Conservation (phyloP, 176 grass and related monocot species). For the Zoysia japonica region DNA sequence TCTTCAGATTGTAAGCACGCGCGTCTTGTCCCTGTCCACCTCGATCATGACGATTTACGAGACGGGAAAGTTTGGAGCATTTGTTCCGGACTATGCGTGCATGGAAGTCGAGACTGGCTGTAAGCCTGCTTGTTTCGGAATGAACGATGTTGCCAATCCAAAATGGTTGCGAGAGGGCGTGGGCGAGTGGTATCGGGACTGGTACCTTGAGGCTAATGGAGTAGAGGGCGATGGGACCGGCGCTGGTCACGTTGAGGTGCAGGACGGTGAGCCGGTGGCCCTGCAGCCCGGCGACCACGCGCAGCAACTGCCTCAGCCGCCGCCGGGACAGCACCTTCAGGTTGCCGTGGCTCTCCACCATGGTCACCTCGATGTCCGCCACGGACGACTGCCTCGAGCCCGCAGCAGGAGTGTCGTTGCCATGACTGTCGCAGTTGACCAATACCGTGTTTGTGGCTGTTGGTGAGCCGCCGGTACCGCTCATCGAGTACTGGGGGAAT, state of each 20-base stretch:
- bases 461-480: not conserved
- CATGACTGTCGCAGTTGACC: constrained; percentile 2
- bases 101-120: not conserved
- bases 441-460: not conserved
- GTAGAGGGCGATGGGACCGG: constrained; percentile 52
- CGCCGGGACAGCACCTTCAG: constrained; percentile 57
- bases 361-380: constrained; percentile 77
- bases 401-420: not conserved
- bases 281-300: constrained; percentile 55
- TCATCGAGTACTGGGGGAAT: constrained; percentile 73
- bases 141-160: not conserved
- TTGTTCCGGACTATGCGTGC: constrained; percentile 31
- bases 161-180: not conserved
- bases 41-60: not conserved
- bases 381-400: constrained; percentile 44
- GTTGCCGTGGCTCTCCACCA: constrained; percentile 77
- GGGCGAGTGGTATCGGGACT: not conserved
- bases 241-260: constrained; percentile 67
- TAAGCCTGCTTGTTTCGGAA: not conserved
- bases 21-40: constrained; percentile 7
- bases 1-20: not conserved
- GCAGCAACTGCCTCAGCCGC: constrained; percentile 59
- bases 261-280: constrained; percentile 55
- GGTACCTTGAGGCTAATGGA: constrained; percentile 76
- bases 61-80: constrained; percentile 11